Evolutionary conservation across 2,329 filamentous ascomycete genomes (phyloP), one percentile per base, ranked within the genome.

Genomic region (Hypoxylon sp.): DNA sequence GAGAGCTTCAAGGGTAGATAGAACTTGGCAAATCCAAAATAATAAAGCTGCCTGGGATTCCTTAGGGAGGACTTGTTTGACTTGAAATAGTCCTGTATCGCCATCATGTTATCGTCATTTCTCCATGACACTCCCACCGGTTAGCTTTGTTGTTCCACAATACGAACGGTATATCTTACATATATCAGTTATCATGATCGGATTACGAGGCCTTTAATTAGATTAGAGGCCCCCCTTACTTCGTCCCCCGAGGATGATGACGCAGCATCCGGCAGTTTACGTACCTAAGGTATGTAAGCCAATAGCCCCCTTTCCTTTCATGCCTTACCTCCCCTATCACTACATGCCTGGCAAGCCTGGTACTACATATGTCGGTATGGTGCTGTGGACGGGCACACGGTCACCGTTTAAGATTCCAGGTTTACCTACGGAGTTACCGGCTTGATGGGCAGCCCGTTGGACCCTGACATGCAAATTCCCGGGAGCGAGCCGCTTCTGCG

Each of bases 221-320:
- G 40, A 50, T 40, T 20, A n/a, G 46, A 49, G n/a, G 55, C 33
- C 9, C 9, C 48, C 45, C 16, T 24, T 4, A 53, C 45, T 44
- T 33, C 33, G 32, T n/a, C 55, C 24, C 40, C 22, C 46, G 28
- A 65, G 20, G 20, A 67, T 56, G 61, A 65, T 57, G 62, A 62
- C 51, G 51, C 61, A 65, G 49, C 45, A 30, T 38, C 40, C 58
- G 46, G 50, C 46, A 45, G 46, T 49, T 60, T 49, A 68, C 65
- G 57, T 64, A 59, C 51, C 65, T 22, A 32, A 38, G 57, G 61
- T 68, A 53, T 59, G 62, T 61, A 56, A 62, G 44, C 36, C 36
- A 14, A 55, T 49, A 28, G 4, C 22, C 50, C 32, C 11, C 56
- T 50, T 57, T 45, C 36, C 52, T 48, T 12, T 33, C 24, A 28